phyloP scores from a whole-genome alignment of 2,329 filamentous ascomycete species.

The Aciculosporium take region DNA sequence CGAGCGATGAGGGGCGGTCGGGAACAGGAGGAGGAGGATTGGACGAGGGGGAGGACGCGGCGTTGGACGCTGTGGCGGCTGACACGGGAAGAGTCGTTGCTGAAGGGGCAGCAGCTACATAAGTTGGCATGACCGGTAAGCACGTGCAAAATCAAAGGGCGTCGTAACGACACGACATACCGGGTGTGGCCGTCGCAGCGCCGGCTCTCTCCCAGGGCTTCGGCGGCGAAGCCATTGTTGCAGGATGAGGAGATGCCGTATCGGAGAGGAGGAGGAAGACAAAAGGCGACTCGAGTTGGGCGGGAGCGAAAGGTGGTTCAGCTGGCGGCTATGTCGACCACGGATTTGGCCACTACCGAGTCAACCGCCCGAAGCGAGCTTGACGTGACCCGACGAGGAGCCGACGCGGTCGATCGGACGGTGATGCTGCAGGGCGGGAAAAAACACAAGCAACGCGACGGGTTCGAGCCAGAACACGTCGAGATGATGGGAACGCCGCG shows the following conservation, averaged over 20 bases:
- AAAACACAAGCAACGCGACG: background rate
- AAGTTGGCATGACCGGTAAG: constrained; percentile 14
- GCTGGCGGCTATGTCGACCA: background rate
- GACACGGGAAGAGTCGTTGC: constrained; percentile 15
- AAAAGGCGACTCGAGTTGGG: background rate
- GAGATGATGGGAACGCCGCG: too few species aligned
- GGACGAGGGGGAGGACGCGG: constrained; percentile 24
- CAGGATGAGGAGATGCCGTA: background rate
- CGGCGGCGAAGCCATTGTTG: constrained; percentile 61
- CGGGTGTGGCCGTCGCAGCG: constrained; percentile 32
- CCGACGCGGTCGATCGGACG: background rate
- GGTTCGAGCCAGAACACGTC: too few species aligned
- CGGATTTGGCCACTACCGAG: background rate
- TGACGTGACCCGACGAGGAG: constrained; percentile 1
- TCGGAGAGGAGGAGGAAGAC: background rate
- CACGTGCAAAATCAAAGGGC: constrained; percentile 10
- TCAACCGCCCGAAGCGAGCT: constrained; percentile 1
- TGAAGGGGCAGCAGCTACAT: constrained; percentile 18
- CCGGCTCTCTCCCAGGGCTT: constrained; percentile 92
- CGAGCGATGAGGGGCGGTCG: constrained; percentile 64
- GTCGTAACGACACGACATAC: constrained; percentile 24
- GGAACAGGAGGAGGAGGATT: constrained; percentile 60
- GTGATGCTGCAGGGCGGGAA: background rate
- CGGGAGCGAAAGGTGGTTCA: background rate
- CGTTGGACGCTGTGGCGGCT: constrained; percentile 21